Evolutionary conservation across 164 flowering plant species (phyloP), one percentile per base, ranked within the genome.

Genomic region (Nymphaea colorata): DNA sequence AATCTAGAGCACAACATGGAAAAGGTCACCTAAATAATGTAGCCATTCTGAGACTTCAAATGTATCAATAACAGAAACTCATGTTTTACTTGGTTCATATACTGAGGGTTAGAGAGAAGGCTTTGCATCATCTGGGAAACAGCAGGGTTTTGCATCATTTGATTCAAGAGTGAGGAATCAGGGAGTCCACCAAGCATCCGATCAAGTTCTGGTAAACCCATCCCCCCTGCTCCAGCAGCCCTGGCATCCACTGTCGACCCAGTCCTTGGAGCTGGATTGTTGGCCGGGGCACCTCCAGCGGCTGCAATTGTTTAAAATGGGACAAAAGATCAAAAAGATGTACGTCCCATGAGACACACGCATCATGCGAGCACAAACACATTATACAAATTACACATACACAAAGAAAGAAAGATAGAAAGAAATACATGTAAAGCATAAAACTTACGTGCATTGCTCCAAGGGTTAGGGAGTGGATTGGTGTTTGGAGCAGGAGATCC

Each of bases 391-490:
- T 51, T 51, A 4, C 8, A 15, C 8, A 51, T 51, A 51, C 12
- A 15, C 3, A 4, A 8, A 5, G 57, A 0, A 51, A 51, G 57
- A 51, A 15, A 15, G 57, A 51, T 51, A 8, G 14, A 51, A 15
- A 25, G 36, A 25, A 25, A 25, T 25, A 25, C 36, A 25, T 25
- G 36, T 25, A 25, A 25, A 25, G 36, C 36, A 25, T 25, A 25
- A 25, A 25, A 25, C 36, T 25, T 25, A 25, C 55, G 3, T 4
- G 12, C 12, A 10, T 60, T 69, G 66, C 69, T 75, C 98, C 98
- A 92, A 18, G 98, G 97, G 67, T 91, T 91, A 10, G 97, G 97
- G 74, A 91, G 93, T 6, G 98, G 98, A 68, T 88, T 87, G 18
- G 89, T 75, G 75, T 92, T 92, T 53, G 98, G 98, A 11, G 80